Conservation (phyloP, 306 rosid species). For the Begonia masoniana region DNA sequence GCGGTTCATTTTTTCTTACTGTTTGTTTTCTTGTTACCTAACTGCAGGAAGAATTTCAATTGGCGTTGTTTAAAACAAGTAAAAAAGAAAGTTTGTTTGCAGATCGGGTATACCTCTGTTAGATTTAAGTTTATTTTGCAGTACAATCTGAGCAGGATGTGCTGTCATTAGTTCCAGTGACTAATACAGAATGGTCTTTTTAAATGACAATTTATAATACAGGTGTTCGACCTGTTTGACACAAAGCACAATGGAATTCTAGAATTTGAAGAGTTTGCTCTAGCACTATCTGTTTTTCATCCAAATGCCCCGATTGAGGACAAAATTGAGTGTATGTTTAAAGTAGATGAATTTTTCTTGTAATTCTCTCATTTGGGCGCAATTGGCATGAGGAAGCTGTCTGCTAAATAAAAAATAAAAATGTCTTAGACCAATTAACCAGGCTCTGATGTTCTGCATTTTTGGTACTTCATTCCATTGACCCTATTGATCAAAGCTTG, state of each 20-base stretch:
- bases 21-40: background rate
- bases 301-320: slow-evolving; percentile 95
- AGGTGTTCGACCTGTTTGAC: slow-evolving; percentile 94
- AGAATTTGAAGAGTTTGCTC: slow-evolving; percentile 98
- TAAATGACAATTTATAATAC: slow-evolving; percentile 10
- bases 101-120: slow-evolving; percentile 60
- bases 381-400: background rate
- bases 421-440: background rate
- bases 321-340: slow-evolving; percentile 79
- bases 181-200: slow-evolving; percentile 15
- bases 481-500: no score
- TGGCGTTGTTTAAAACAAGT: slow-evolving; percentile 92
- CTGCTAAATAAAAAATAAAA: background rate
- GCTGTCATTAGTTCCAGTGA: background rate
- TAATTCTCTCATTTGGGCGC: background rate
- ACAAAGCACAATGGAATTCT: slow-evolving; percentile 96
- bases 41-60: slow-evolving; percentile 89
- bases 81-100: slow-evolving; percentile 95
- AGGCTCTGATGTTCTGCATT: background rate
- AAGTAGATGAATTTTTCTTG: background rate
- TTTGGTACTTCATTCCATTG: no score
- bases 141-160: background rate
- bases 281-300: slow-evolving; percentile 90
- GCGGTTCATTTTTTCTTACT: background rate
- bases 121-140: background rate